A percentile compares a stretch with the other conserved stretches of the same genome.
Evolutionary conservation across 2,329 filamentous ascomycete genomes (phyloP).

Genomic region (Exophiala aquamarina): DNA sequence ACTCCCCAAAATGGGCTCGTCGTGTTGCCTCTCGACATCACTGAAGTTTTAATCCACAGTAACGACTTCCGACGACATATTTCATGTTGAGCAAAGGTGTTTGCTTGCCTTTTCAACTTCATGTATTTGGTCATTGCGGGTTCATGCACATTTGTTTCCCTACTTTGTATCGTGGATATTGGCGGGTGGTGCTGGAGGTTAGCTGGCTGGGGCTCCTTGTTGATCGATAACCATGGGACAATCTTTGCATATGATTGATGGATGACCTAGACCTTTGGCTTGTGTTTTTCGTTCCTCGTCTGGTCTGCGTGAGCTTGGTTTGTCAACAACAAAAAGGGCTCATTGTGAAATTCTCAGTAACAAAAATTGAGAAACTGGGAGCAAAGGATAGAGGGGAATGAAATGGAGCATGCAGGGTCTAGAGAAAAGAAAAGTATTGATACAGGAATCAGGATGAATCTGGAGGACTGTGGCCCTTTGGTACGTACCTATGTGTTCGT

Average conservation of each 20-base stretch:
- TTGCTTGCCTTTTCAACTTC: conserved; percentile 17
- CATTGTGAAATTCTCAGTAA: not conserved
- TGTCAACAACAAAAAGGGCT: conserved; percentile 1
- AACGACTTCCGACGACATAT: conserved; percentile 25
- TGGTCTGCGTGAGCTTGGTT: conserved; percentile 5
- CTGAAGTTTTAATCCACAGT: conserved; percentile 19
- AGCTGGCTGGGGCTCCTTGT: conserved; percentile 15
- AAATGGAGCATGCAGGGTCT: conserved; percentile 22
- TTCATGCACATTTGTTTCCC: conserved; percentile 25
- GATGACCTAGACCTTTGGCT: conserved; percentile 22
- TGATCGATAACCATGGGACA: conserved; percentile 18
- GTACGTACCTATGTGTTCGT: not conserved
- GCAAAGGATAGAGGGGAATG: conserved; percentile 7
- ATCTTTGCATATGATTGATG: conserved; percentile 27
- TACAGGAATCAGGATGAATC: conserved; percentile 12
- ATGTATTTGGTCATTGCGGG: conserved; percentile 21
- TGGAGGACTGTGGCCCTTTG: not conserved
- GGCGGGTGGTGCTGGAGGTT: conserved; percentile 26
- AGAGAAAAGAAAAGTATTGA: conserved; percentile 17
- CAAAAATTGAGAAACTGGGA: conserved; percentile 4
- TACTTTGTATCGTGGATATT: conserved; percentile 27
- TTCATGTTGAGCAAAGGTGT: conserved; percentile 26
- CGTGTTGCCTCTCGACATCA: conserved; percentile 9
- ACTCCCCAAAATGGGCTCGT: conserved; percentile 5
- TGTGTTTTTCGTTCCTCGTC: conserved; percentile 16